Evolutionary conservation across 495 filamentous ascomycete genomes (phyloP).

Genomic region (Xylaria castorea): DNA sequence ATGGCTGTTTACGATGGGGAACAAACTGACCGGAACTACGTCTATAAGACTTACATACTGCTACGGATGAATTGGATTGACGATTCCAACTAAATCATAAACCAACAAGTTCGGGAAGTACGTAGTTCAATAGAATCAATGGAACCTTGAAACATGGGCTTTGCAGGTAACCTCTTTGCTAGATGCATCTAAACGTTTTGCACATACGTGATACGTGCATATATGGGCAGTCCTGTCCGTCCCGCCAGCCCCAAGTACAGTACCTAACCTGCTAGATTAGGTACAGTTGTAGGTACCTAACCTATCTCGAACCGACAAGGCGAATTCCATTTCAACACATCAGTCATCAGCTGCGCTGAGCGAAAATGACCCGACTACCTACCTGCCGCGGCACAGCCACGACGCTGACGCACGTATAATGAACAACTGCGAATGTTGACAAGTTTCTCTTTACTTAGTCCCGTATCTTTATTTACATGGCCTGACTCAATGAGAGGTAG

Average conservation of each 20-base stretch:
- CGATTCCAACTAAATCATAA: no score
- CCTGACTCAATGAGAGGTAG: not conserved
- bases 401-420: slow-evolving; percentile 16
- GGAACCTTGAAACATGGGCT: no score
- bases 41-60: no score
- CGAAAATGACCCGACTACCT: not conserved
- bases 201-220: not conserved
- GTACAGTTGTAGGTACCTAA: not conserved
- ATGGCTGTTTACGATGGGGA: no score
- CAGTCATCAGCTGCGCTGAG: slow-evolving; percentile 1
- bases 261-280: no score
- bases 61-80: no score
- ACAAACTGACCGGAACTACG: no score
- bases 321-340: not conserved
- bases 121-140: no score
- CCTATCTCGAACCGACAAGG: not conserved
- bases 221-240: not conserved
- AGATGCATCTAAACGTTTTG: not conserved
- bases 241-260: not conserved
- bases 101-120: no score
- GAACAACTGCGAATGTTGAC: not conserved
- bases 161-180: not conserved
- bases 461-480: slow-evolving; percentile 14
- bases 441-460: not conserved
- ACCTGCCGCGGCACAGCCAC: slow-evolving; percentile 14